A percentile compares a stretch with the other conserved stretches of the same genome.
These are phyloP conservation scores for Penicillium macrosclerotiorum DNA, from an alignment of 495 filamentous ascomycete genomes.

Conservation along the genomic window DNA sequence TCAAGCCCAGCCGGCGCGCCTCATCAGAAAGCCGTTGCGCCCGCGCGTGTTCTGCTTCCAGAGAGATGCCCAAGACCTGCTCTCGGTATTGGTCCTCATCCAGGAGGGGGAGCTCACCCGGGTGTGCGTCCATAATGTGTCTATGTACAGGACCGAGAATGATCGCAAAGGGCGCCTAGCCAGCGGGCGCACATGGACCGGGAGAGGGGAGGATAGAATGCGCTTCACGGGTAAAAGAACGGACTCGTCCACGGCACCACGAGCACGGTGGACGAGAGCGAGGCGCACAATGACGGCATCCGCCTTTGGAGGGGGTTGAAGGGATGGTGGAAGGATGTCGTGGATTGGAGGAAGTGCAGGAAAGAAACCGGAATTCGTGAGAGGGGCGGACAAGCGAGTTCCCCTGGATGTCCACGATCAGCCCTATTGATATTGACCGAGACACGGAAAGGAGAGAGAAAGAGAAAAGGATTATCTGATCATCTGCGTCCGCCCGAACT, in stretches of 20 bases:
- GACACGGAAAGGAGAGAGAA: conserved; percentile 9
- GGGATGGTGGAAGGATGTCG: conserved; percentile 12
- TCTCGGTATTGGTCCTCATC: conserved; percentile 41
- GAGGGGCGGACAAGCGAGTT: too few relatives aligned
- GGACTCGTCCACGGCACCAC: conserved; percentile 39
- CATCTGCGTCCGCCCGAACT: too few relatives aligned
- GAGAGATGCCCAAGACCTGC: conserved; percentile 38
- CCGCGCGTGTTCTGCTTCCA: conserved; percentile 35
- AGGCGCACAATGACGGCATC: conserved; percentile 35
- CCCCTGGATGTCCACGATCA: too few relatives aligned
- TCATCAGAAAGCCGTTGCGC: conserved; percentile 40
- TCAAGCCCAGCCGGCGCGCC: conserved; percentile 39
- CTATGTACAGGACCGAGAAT: conserved; percentile 11
- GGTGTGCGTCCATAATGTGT: conserved; percentile 11
- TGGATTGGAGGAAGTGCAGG: conserved; percentile 2
- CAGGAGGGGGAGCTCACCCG: conserved; percentile 5
- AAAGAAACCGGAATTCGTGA: too few relatives aligned
- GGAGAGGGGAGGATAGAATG: conserved; percentile 1
- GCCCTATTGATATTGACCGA: too few relatives aligned
- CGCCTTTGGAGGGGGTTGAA: conserved; percentile 14
- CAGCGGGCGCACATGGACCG: conserved; percentile 26
- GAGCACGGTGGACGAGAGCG: conserved; percentile 38
- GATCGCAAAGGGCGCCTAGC: conserved; percentile 20
- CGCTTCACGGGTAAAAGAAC: conserved; percentile 10
- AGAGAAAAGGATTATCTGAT: too few relatives aligned